Percentiles rank a stretch among this genome's conserved stretches.
Conservation (phyloP, 2,329 filamentous ascomycete genomes). For the Pseudogymnoascus sp. region DNA sequence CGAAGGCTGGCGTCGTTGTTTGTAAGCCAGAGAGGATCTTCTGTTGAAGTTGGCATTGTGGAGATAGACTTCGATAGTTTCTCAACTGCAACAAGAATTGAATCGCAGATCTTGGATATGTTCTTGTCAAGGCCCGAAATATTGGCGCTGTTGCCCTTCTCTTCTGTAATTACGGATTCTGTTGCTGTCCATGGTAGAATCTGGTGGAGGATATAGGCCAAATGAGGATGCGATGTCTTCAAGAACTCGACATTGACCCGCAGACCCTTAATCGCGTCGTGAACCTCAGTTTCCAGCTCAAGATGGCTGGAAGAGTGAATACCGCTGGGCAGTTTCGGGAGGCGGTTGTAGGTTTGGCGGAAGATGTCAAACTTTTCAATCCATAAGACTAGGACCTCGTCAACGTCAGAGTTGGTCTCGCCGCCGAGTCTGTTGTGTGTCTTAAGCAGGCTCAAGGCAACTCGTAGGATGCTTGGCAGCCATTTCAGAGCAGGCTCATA, state of each 20-base stretch:
- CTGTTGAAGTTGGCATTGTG: constrained; percentile 47
- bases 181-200: constrained; percentile 54
- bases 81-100: constrained; percentile 72
- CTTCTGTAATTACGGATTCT: constrained; percentile 15
- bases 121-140: constrained; percentile 43
- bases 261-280: constrained; percentile 15
- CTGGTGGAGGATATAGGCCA: constrained; percentile 58
- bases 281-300: constrained; percentile 16
- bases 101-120: constrained; percentile 60
- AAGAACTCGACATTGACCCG: constrained; percentile 20
- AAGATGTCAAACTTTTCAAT: constrained; percentile 39
- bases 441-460: constrained; percentile 52
- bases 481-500: constrained; percentile 34
- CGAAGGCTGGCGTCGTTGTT: constrained; percentile 25
- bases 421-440: constrained; percentile 59
- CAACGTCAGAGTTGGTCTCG: constrained; percentile 23
- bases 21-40: constrained; percentile 56
- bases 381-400: constrained; percentile 42
- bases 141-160: constrained; percentile 9
- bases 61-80: constrained; percentile 51
- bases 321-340: constrained; percentile 42
- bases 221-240: constrained; percentile 39
- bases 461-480: constrained; percentile 60
- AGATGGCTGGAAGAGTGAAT: constrained; percentile 37
- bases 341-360: constrained; percentile 32